Evolutionary conservation across 176 grass and related monocot genomes (phyloP).

Genomic region (barley (Hordeum vulgare)): MorexV3_pseudomolecules_assembly NC_058521.1:595656196-595656695

Average conservation of each 20-base stretch:
- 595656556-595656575: too few species aligned
- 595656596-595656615: too few species aligned
- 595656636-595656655: too few species aligned
- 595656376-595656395: neutral
- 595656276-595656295: neutral
- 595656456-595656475: neutral
- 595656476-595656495: too few species aligned
- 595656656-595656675: too few species aligned
- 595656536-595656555: too few species aligned
- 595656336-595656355: neutral
- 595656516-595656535: too few species aligned
- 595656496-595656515: too few species aligned
- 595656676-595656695: too few species aligned
- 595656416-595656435: neutral
- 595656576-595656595: too few species aligned
- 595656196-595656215: neutral
- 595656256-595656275: conserved; percentile 11
- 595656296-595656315: too few species aligned
- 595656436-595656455: neutral
- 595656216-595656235: neutral
- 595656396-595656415: neutral
- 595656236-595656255: neutral
- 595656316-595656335: neutral
- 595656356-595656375: neutral
- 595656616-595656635: too few species aligned